These are phyloP conservation scores for Leishmania amazonensis DNA, from an alignment of 208 protist species.

Conservation along the genomic window DNA sequence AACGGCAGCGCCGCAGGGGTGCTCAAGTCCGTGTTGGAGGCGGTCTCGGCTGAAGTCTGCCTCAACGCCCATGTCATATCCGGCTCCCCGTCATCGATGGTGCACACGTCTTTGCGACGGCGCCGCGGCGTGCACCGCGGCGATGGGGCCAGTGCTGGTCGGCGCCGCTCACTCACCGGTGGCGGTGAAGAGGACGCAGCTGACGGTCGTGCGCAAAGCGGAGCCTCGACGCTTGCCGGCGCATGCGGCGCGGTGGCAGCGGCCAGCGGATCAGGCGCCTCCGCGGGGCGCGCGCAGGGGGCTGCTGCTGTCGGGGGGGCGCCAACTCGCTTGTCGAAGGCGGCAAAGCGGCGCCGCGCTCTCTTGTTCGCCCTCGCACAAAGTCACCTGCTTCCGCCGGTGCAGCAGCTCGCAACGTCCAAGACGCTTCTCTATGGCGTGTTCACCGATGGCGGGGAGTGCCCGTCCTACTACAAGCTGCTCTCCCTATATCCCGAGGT, in stretches of 20 bases:
- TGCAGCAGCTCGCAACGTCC: conserved; percentile 25
- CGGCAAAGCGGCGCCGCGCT: conserved; percentile 30
- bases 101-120: conserved; percentile 21
- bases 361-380: conserved; percentile 49
- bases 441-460: conserved; percentile 67
- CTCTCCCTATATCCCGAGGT: conserved; percentile 66
- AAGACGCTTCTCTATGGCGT: conserved; percentile 60
- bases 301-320: background rate
- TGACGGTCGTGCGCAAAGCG: background rate
- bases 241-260: background rate
- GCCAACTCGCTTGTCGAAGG: conserved; percentile 12
- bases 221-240: background rate
- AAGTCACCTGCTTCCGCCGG: conserved; percentile 36
- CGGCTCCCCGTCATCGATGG: conserved; percentile 18
- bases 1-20: conserved; percentile 24
- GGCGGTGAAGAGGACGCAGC: background rate
- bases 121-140: conserved; percentile 21
- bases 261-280: background rate
- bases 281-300: background rate
- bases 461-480: conserved; percentile 67
- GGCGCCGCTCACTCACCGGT: background rate
- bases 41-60: conserved; percentile 17
- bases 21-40: conserved; percentile 29
- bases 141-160: background rate
- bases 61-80: conserved; percentile 20